Base-by-base conservation (phyloP, 495 filamentous ascomycete species). In the Penicillium bovifimosum region DNA sequence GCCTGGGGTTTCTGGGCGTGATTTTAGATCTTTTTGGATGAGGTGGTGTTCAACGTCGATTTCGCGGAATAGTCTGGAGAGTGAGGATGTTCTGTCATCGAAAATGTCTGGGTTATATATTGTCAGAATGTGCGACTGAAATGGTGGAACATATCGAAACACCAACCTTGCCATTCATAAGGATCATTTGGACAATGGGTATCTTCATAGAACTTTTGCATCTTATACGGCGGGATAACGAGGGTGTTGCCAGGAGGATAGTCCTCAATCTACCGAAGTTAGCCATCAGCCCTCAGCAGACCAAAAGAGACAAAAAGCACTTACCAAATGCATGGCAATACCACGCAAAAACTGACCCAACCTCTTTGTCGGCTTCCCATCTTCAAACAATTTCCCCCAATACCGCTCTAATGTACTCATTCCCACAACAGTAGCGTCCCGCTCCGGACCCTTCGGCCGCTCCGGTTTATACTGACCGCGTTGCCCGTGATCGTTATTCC, bases 1-100 rank as follows among this genome's bases (percentile, higher is more conserved):
- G 11, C 80, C 86, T 2, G 91, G 91, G 29, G 90, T 77, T 39
- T 79, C 78, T 4, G 91, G 89, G 47, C 76, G 68, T 41, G 80
- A 75, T 10, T 75, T 73, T 13, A 77, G 58, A 28, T 78, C 72
- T 18, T 76, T 69, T 54, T 90, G 91, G 1, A 95, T 79, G 10
- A 95, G 78, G 67, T 91, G 87, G 61, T 95, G 90, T 58, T 92
- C 79, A 56, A 86, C 91, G 17, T 79, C 78, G 10, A 96, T 74
- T 33, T 87, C 86, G 41, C 83, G 79, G 64, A 89, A 96, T 47
- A 96, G 72, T 28, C 81, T 80, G 2, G 84, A 87, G 16, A 91
- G 34, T 36, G 34, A 36, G n/a, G 34, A 36, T 16, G n/a, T 14
- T 6, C 14, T 16, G 34, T 36, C 34, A 6, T 77, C 24, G 74